A percentile compares a stretch with the other conserved stretches of the same genome.
Conservation (phyloP, 2,329 filamentous ascomycete species). For the Colletotrichum lindemuthianum region DNA sequence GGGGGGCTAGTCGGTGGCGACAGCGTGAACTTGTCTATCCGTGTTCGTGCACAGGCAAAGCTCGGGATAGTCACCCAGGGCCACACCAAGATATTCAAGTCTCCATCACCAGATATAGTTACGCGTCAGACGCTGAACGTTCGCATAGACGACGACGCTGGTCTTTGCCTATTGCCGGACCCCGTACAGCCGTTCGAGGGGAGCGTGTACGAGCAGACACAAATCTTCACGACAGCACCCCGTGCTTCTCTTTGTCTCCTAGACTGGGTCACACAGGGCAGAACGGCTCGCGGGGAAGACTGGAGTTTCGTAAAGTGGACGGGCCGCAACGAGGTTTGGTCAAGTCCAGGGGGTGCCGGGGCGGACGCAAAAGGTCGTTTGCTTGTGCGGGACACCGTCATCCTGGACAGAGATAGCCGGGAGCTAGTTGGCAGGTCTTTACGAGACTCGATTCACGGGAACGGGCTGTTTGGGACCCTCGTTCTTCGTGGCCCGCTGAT, state of each 20-base stretch:
- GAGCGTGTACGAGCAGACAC: constrained; percentile 85
- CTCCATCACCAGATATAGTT: constrained; percentile 62
- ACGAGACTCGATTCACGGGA: constrained; percentile 74
- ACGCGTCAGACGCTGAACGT: constrained; percentile 68
- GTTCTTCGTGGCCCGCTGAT: constrained; percentile 81
- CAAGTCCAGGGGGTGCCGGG: constrained; percentile 42
- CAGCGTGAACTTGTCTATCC: constrained; percentile 76
- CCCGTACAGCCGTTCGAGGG: constrained; percentile 90
- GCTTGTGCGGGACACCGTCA: constrained; percentile 85
- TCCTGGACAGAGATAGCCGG: constrained; percentile 68
- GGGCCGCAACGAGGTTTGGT: constrained; percentile 90
- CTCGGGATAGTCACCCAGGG: constrained; percentile 78
- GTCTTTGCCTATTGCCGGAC: constrained; percentile 81
- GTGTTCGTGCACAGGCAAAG: constrained; percentile 70
- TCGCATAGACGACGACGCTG: constrained; percentile 59
- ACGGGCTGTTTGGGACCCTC: constrained; percentile 85
- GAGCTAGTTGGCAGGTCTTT: constrained; percentile 52
- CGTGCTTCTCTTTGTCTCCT: constrained; percentile 78
- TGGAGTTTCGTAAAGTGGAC: constrained; percentile 86
- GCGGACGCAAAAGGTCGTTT: constrained; percentile 60
- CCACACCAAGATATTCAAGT: constrained; percentile 96
- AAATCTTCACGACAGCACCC: constrained; percentile 74
- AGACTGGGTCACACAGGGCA: constrained; percentile 94
- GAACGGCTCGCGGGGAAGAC: constrained; percentile 84
- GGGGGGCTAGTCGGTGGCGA: constrained; percentile 93